Evolutionary conservation across 2,329 filamentous ascomycete genomes (phyloP).

Genomic region (Colletotrichum lupini): DNA sequence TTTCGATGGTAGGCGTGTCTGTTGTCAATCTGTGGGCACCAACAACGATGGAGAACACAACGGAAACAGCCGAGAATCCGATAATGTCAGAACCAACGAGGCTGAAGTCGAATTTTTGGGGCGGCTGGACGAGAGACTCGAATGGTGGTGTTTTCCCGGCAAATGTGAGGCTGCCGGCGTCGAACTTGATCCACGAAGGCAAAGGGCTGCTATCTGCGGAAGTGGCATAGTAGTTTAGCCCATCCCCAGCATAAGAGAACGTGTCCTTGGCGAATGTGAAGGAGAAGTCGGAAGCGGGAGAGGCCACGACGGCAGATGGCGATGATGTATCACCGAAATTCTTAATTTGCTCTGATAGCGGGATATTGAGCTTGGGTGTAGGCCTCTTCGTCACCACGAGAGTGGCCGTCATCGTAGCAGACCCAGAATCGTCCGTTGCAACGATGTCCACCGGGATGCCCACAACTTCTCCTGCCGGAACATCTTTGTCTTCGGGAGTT

Average conservation of each 20-base stretch:
- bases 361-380: slow-evolving; percentile 64
- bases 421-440: slow-evolving; percentile 75
- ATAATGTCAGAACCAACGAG: slow-evolving; percentile 82
- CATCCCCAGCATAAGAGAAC: slow-evolving; percentile 67
- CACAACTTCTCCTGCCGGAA: slow-evolving; percentile 63
- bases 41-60: slow-evolving; percentile 78
- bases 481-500: slow-evolving; percentile 68
- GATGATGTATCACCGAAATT: slow-evolving; percentile 69
- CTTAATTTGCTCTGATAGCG: slow-evolving; percentile 68
- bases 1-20: slow-evolving; percentile 62
- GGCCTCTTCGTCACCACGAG: slow-evolving; percentile 74
- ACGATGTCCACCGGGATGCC: slow-evolving; percentile 72
- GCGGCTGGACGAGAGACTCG: slow-evolving; percentile 71
- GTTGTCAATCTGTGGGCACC: slow-evolving; percentile 77
- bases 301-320: slow-evolving; percentile 67
- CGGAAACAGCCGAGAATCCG: slow-evolving; percentile 77
- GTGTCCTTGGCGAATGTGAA: slow-evolving; percentile 68
- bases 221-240: slow-evolving; percentile 80
- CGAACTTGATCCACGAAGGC: slow-evolving; percentile 86
- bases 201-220: slow-evolving; percentile 83
- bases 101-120: slow-evolving; percentile 77
- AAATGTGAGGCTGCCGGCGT: slow-evolving; percentile 72
- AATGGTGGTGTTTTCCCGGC: slow-evolving; percentile 76
- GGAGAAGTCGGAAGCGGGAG: slow-evolving; percentile 63
- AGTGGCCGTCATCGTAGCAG: slow-evolving; percentile 72